Evolutionary conservation across 176 grass and related monocot genomes (phyloP).

Genomic region (Oryza punctata): DNA sequence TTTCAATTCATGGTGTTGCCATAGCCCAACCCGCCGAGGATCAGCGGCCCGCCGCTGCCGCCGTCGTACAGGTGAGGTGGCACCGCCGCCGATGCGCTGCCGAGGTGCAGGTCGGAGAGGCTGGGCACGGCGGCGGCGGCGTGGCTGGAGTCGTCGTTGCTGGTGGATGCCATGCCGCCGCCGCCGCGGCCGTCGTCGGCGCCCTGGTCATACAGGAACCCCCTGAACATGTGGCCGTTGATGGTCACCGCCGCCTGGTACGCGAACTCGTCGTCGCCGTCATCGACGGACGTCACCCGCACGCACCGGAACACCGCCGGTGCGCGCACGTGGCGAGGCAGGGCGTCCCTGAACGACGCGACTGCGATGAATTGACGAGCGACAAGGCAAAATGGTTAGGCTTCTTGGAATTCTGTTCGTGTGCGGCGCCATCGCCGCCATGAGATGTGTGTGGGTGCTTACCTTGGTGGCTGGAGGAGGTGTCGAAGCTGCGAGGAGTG

Average conservation of each 20-base stretch:
- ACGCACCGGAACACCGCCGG: slow-evolving; percentile 97
- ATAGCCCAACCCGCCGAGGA: slow-evolving; percentile 65
- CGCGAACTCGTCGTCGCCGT: slow-evolving; percentile 69
- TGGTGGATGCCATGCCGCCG: not conserved
- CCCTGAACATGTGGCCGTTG: slow-evolving; percentile 89
- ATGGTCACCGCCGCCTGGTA: slow-evolving; percentile 92
- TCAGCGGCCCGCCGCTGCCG: slow-evolving; percentile 48
- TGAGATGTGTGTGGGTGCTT: not conserved
- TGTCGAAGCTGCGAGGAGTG: slow-evolving; percentile 83
- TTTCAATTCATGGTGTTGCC: slow-evolving; percentile 62
- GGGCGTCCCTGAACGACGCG: slow-evolving; percentile 57
- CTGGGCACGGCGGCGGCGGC: slow-evolving; percentile 40
- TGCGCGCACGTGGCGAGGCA: slow-evolving; percentile 80
- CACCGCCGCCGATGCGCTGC: slow-evolving; percentile 42
- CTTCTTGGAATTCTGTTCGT: not conserved
- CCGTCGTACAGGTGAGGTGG: slow-evolving; percentile 53
- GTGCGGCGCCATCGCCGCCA: not conserved
- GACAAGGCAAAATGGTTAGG: not conserved
- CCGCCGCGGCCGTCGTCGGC: slow-evolving; percentile 48
- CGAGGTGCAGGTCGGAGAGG: slow-evolving; percentile 89
- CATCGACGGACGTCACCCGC: slow-evolving; percentile 77
- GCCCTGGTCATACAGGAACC: slow-evolving; percentile 91
- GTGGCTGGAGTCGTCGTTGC: slow-evolving; percentile 31
- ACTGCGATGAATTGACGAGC: slow-evolving; percentile 28
- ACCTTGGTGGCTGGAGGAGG: slow-evolving; percentile 93